Percentiles rank a stretch among this genome's conserved stretches.
Conservation (phyloP, 768 basidiomycete genomes). For the Suillus variegatus region DNA sequence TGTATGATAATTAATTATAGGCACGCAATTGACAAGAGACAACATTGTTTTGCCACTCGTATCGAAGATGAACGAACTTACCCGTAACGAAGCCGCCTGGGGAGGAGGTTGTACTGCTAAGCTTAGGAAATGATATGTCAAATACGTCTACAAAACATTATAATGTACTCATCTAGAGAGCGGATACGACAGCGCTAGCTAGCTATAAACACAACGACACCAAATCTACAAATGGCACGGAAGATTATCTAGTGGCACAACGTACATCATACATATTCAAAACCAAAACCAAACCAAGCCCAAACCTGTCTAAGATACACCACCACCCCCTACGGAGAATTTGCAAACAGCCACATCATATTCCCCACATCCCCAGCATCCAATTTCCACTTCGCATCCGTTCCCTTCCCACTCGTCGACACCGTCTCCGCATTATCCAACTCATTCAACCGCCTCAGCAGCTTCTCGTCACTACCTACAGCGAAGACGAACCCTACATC, state of each 20-base stretch:
- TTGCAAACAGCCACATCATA: slow-evolving; percentile 36
- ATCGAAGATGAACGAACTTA: too few relatives aligned
- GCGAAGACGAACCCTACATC: slow-evolving; percentile 64
- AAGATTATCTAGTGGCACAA: neutral
- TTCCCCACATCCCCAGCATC: slow-evolving; percentile 36
- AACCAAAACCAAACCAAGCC: neutral
- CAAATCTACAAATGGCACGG: too few relatives aligned
- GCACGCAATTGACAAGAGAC: too few relatives aligned
- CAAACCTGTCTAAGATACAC: neutral
- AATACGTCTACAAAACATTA: too few relatives aligned
- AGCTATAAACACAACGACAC: neutral
- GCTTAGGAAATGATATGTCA: too few relatives aligned
- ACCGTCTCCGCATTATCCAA: slow-evolving; percentile 72
- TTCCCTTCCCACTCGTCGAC: slow-evolving; percentile 70
- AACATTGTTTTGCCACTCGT: too few relatives aligned
- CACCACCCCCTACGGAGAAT: neutral
- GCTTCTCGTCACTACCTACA: slow-evolving; percentile 75
- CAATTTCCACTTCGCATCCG: slow-evolving; percentile 74
- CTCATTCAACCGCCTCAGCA: slow-evolving; percentile 75
- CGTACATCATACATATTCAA: neutral
- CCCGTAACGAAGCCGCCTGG: too few relatives aligned
- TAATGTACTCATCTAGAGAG: too few relatives aligned
- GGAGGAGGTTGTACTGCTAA: too few relatives aligned
- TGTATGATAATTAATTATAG: too few relatives aligned
- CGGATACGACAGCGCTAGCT: too few relatives aligned